Percentiles rank a stretch among this genome's conserved stretches.
Evolutionary conservation across 768 basidiomycete species (phyloP).

Genomic region (Pleurotus djamor): DNA sequence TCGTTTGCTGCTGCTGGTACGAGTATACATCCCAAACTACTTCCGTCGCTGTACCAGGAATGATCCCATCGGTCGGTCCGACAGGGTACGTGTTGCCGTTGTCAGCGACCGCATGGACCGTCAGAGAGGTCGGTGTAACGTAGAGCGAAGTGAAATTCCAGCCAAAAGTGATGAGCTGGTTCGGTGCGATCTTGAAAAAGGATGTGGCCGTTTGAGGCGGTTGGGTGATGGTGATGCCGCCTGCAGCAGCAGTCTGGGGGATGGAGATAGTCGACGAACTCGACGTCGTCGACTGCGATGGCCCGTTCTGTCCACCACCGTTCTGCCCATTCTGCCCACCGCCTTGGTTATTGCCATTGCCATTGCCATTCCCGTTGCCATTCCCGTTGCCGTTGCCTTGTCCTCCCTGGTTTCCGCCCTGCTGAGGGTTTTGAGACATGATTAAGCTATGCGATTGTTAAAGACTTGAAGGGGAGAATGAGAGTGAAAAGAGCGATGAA

Average conservation of each 20-base stretch:
- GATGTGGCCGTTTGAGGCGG: constrained; percentile 81
- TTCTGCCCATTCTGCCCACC: not conserved
- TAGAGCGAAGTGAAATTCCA: constrained; percentile 86
- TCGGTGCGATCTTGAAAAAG: constrained; percentile 83
- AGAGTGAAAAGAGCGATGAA: not conserved
- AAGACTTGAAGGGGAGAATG: not conserved
- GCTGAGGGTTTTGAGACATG: not conserved
- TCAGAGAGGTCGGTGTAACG: constrained; percentile 69
- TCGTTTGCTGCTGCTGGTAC: constrained; percentile 62
- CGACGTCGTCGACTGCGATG: not conserved
- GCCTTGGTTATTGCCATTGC: not conserved
- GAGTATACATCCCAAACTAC: constrained; percentile 81
- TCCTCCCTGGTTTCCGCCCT: not conserved
- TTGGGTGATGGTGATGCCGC: constrained; percentile 71
- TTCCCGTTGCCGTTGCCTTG: not conserved
- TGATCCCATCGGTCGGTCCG: constrained; percentile 70
- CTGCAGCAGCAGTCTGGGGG: constrained; percentile 53
- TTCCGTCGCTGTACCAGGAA: constrained; percentile 66
- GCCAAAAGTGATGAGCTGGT: constrained; percentile 78
- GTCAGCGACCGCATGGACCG: constrained; percentile 77
- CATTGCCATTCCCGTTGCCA: not conserved
- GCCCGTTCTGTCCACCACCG: not conserved
- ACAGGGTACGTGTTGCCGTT: constrained; percentile 92
- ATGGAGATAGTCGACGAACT: constrained; percentile 25
- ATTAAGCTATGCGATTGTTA: not conserved